Conservation (phyloP, 371 early-diverging fungal genomes). For the Actinomucor elegans region DNA sequence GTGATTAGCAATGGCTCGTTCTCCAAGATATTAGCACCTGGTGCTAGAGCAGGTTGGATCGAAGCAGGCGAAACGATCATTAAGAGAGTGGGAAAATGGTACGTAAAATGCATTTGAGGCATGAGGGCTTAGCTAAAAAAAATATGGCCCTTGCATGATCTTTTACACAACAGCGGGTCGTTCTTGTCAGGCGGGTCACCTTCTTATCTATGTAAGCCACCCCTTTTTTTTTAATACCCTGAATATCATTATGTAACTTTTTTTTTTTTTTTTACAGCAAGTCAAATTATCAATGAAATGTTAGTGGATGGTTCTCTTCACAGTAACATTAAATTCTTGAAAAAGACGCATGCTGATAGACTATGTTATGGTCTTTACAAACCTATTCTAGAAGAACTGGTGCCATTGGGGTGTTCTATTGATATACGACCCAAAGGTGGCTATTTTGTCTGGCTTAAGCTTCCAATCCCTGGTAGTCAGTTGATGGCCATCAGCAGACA, state of each 20-base stretch:
- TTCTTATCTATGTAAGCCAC: conserved; percentile 26
- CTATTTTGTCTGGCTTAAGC: conserved; percentile 44
- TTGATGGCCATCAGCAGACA: conserved; percentile 17
- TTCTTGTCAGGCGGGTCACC: conserved; percentile 43
- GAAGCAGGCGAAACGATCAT: conserved; percentile 32
- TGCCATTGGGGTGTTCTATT: conserved; percentile 34
- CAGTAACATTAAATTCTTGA: conserved; percentile 23
- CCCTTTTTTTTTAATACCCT: not conserved
- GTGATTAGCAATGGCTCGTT: conserved; percentile 48
- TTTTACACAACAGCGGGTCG: conserved; percentile 42
- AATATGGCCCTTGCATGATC: not conserved
- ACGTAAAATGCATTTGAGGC: no score
- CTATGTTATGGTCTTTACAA: conserved; percentile 24
- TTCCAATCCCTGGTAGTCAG: conserved; percentile 26
- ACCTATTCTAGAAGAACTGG: conserved; percentile 22
- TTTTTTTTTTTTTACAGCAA: conserved; percentile 13
- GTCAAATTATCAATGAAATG: conserved; percentile 32
- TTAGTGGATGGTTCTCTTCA: conserved; percentile 15
- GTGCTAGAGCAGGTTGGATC: conserved; percentile 39
- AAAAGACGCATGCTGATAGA: conserved; percentile 14
- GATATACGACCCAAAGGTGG: conserved; percentile 32
- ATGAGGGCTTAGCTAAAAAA: not conserved
- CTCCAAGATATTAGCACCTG: conserved; percentile 43
- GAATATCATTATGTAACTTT: not conserved
- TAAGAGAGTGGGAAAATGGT: conserved; percentile 29